A percentile compares a stretch with the other conserved stretches of the same genome.
Conservation (phyloP, 129 eudicot genomes). For the Centaurea solstitialis region DNA sequence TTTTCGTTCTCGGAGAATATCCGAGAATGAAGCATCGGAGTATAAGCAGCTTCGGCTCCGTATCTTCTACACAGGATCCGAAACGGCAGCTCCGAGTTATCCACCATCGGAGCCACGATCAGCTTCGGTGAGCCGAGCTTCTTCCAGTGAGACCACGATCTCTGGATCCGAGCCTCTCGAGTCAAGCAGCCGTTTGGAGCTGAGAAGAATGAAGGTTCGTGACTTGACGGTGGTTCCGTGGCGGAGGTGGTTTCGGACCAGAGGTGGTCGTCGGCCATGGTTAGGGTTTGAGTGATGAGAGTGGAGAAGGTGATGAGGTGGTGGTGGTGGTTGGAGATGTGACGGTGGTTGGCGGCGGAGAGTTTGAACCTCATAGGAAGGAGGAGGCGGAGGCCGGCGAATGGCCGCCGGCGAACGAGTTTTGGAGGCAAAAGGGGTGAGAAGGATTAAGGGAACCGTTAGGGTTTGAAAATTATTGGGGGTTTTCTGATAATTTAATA, state of each 20-base stretch:
- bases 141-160: conserved; percentile 88
- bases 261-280: conserved; percentile 11
- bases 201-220: conserved; percentile 18
- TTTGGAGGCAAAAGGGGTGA: conserved; percentile 29
- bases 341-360: conserved; percentile 24
- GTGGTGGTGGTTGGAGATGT: conserved; percentile 11
- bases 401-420: conserved; percentile 36
- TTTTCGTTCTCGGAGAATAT: conserved; percentile 63
- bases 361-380: conserved; percentile 46
- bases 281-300: conserved; percentile 30
- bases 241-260: conserved; percentile 31
- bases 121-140: conserved; percentile 72
- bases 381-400: conserved; percentile 25
- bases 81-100: conserved; percentile 90
- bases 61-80: conserved; percentile 79
- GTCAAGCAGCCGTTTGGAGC: conserved; percentile 46
- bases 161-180: conserved; percentile 59
- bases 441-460: conserved; percentile 23
- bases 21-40: conserved; percentile 89
- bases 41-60: conserved; percentile 91
- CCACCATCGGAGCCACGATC: conserved; percentile 93
- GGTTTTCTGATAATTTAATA: no score
- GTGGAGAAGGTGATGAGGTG: conserved; percentile 21
- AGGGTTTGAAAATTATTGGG: not conserved
- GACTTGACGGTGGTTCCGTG: not conserved